Percentiles rank a stretch among this genome's conserved stretches.
These are phyloP conservation scores for Tremellales sp. DNA, from an alignment of 1,284 basidiomycete genomes.

Conservation along the genomic window DNA sequence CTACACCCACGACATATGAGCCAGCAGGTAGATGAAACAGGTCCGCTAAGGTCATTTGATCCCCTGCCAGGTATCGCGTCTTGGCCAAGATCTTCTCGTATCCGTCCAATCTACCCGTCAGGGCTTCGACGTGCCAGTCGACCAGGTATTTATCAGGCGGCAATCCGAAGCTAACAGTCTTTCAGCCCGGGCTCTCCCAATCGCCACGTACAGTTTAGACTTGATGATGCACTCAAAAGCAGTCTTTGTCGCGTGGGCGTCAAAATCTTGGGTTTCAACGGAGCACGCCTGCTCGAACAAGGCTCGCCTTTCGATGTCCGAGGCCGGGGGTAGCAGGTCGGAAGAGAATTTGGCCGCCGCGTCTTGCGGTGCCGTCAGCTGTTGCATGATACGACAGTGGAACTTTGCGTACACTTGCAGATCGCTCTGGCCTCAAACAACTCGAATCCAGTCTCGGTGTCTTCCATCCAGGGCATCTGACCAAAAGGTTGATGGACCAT, in stretches of 20 bases:
- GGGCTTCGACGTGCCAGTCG: slow-evolving; percentile 31
- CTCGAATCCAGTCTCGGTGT: slow-evolving; percentile 24
- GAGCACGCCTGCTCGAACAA: slow-evolving; percentile 59
- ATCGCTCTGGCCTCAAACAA: slow-evolving; percentile 59
- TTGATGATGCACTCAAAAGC: slow-evolving; percentile 51
- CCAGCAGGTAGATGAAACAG: slow-evolving; percentile 58
- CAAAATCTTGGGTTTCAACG: slow-evolving; percentile 57
- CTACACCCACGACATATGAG: slow-evolving; percentile 30
- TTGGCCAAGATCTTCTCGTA: slow-evolving; percentile 57
- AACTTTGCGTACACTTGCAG: slow-evolving; percentile 49
- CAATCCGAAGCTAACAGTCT: slow-evolving; percentile 16
- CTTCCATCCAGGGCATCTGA: slow-evolving; percentile 60
- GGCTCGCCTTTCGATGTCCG: slow-evolving; percentile 46
- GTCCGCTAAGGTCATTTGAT: slow-evolving; percentile 57
- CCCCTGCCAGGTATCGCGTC: slow-evolving; percentile 55
- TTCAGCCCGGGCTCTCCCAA: no score
- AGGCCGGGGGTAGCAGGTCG: neutral
- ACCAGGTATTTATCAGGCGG: slow-evolving; percentile 40
- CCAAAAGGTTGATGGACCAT: slow-evolving; percentile 60
- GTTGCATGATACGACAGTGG: no score
- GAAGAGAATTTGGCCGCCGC: neutral
- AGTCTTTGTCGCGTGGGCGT: slow-evolving; percentile 50
- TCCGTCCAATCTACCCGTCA: slow-evolving; percentile 51
- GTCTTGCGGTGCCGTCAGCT: no score
- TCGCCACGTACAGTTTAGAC: slow-evolving; percentile 10